These are phyloP conservation scores for Venturia effusa DNA, from an alignment of 2,329 filamentous ascomycete species.

Conservation along the genomic window DNA sequence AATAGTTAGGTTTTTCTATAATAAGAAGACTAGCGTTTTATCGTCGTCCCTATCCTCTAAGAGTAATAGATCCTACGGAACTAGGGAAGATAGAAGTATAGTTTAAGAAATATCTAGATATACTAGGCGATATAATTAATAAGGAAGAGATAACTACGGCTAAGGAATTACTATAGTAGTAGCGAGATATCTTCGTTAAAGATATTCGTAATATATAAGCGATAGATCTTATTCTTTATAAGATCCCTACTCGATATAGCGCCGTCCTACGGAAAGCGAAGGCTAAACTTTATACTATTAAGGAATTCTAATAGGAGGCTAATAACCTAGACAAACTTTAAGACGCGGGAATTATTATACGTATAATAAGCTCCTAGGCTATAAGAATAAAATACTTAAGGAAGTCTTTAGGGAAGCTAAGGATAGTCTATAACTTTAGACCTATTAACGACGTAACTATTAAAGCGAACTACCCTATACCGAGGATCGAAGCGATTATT, in stretches of 20 bases:
- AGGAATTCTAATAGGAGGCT: background rate
- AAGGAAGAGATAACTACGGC: too few species aligned
- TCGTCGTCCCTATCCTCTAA: too few species aligned
- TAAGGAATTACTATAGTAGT: background rate
- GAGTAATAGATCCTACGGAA: too few species aligned
- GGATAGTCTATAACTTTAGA: background rate
- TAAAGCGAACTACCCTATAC: background rate
- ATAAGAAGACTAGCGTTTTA: too few species aligned
- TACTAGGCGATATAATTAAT: too few species aligned
- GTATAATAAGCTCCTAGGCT: background rate
- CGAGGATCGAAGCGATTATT: background rate
- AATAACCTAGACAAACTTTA: background rate
- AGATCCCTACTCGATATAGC: background rate
- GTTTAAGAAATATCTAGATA: too few species aligned
- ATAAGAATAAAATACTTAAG: background rate
- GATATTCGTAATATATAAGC: background rate
- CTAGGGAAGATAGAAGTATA: too few species aligned
- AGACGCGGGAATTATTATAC: background rate
- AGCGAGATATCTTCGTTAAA: background rate
- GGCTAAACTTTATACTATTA: too few species aligned
- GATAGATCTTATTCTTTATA: background rate
- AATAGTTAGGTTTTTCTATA: too few species aligned
- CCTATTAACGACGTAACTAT: background rate
- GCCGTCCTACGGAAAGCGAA: background rate
- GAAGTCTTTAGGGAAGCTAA: background rate